Evolutionary conservation across 2,329 filamentous ascomycete genomes (phyloP), one percentile per base, ranked within the genome.

Genomic region (Penicillium italicum): DNA sequence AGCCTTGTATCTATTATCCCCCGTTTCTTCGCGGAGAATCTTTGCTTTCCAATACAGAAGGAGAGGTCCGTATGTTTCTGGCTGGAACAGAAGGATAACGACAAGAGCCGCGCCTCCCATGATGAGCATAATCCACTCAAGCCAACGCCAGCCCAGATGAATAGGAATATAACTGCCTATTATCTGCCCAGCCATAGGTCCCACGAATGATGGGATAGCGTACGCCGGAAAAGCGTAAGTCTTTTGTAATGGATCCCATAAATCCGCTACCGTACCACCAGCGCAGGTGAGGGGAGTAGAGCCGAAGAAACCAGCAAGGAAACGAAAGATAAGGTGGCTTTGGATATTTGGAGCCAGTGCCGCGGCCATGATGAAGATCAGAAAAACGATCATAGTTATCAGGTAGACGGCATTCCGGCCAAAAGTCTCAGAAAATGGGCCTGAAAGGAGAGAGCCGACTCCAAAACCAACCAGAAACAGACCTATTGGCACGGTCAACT

Each of bases 341-440:
- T 72, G 74, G 55, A 82, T 75, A 16, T 76, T 80, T 0, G 77
- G 78, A 1, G 79, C 71, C 16, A 82, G 65, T 0, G 69, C 80
- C 0, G 74, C 71, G 0, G 75, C 80, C 65, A 82, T 74, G 46
- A 82, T 72, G 51, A 77, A 82, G 41, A 79, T 69, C 62, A 80
- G 72, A 54, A 76, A 82, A 18, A 78, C 61, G 4, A 70, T 64
- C 22, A 80, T 69, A 0, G 80, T 76, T 11, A 67, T 62, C 7
- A 81, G 69, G 53, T 82, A 82, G 0, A 80, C 75, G 0, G 74
- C 73, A 58, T 80, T 82, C 9, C 78, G 72, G 0, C 79, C 78
- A 24, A 77, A 69, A 0, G 74, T 78, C 60, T 80, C 79, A 0
- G 76, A 80, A 38, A 79, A 67, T 0, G 79, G 80, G 1, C 77